Conservation (phyloP, 139 green algal genomes). For the Chlorella sorokiniana region DNA sequence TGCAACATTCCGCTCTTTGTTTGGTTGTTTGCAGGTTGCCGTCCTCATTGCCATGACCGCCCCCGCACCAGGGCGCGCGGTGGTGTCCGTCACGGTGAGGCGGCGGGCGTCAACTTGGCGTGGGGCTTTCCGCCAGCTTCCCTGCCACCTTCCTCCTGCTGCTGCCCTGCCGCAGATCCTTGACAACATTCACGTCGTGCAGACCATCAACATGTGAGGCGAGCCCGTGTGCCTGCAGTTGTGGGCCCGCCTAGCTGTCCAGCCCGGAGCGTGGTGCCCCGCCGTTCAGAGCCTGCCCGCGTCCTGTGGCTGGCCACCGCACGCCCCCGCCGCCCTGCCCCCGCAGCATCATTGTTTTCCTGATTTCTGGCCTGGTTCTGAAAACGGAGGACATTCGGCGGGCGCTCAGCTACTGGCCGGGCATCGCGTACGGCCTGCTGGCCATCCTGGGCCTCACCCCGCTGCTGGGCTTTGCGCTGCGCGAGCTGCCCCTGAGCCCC, state of each 20-base stretch:
- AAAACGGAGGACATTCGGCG: conserved; percentile 65
- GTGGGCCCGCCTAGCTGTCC: conserved; percentile 40
- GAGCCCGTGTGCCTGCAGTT: too few relatives aligned
- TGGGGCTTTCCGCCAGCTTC: background rate
- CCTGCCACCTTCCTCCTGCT: background rate
- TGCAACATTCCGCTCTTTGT: too few relatives aligned
- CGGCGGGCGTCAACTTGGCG: background rate
- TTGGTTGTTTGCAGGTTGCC: too few relatives aligned
- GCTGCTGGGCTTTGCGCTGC: conserved; percentile 66
- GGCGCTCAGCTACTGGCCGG: conserved; percentile 56
- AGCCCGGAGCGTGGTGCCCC: background rate
- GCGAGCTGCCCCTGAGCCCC: conserved; percentile 51
- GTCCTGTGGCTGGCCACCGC: background rate
- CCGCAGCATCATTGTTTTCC: conserved; percentile 48
- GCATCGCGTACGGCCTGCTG: conserved; percentile 38
- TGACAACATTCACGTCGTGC: conserved; percentile 19
- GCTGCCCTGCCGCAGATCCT: too few relatives aligned
- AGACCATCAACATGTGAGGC: conserved; percentile 35
- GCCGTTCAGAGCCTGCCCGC: background rate
- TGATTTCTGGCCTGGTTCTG: conserved; percentile 77
- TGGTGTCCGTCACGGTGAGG: conserved; percentile 12
- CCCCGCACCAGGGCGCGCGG: background rate
- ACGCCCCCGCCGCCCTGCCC: conserved; percentile 46
- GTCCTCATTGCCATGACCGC: background rate
- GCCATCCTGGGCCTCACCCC: conserved; percentile 72